Percentiles rank a stretch among this genome's conserved stretches.
Evolutionary conservation across 768 basidiomycete genomes (phyloP).

Genomic region (Mycena crocata): DNA sequence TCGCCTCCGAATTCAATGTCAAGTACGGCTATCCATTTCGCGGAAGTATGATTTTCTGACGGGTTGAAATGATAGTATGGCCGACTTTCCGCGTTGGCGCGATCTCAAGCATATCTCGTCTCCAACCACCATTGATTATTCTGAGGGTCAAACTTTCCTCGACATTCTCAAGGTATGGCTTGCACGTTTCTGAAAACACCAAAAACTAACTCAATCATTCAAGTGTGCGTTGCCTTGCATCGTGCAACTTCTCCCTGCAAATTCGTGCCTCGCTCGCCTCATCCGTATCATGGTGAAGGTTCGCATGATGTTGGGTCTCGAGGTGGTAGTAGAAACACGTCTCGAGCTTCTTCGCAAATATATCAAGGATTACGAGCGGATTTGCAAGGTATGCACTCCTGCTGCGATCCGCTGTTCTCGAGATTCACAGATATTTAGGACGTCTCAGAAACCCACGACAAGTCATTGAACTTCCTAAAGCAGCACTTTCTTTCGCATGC

Average conservation of each 20-base stretch:
- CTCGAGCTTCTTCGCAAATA: not conserved
- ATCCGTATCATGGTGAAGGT: conserved; percentile 9
- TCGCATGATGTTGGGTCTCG: conserved; percentile 14
- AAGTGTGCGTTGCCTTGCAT: conserved; percentile 25
- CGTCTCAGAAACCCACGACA: not conserved
- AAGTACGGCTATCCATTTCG: not conserved
- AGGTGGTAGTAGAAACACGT: not conserved
- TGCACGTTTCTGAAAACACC: not conserved
- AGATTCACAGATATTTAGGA: too few species aligned
- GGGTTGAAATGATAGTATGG: conserved; percentile 9
- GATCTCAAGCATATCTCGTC: conserved; percentile 12
- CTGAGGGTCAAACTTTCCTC: conserved; percentile 25
- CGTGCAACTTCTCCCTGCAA: conserved; percentile 8
- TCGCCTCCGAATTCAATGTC: not conserved
- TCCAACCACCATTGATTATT: conserved; percentile 24
- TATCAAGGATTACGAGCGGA: not conserved
- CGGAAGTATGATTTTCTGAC: not conserved
- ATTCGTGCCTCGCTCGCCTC: conserved; percentile 2
- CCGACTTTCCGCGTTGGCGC: conserved; percentile 16
- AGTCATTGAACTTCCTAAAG: conserved; percentile 13
- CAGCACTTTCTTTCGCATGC: conserved; percentile 23
- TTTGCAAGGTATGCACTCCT: conserved; percentile 9
- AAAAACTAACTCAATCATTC: not conserved
- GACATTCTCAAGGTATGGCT: conserved; percentile 26
- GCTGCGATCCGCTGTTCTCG: too few species aligned